These are phyloP conservation scores for Corymbia maculata DNA, from an alignment of 345 rosid genomes.

Conservation along the genomic window DNA sequence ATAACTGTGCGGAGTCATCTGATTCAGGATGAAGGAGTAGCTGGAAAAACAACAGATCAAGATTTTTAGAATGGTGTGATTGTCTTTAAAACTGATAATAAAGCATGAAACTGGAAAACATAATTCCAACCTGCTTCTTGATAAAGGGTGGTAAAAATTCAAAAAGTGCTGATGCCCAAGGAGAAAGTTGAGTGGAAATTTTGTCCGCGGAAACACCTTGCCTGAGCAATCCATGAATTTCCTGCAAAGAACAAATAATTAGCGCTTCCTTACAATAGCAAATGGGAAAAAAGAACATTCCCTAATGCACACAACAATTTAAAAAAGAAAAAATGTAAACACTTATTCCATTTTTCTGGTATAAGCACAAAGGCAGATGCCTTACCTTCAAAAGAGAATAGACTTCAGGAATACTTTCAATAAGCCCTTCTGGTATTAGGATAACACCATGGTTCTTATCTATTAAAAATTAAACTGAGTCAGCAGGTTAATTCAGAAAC, in stretches of 20 bases:
- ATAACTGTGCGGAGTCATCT: constrained; percentile 97
- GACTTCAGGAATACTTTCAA: constrained; percentile 97
- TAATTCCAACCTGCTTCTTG: constrained; percentile 63
- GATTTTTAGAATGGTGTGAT: not conserved
- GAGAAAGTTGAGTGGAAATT: constrained; percentile 87
- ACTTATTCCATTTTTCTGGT: not conserved
- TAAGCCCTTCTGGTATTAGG: constrained; percentile 94
- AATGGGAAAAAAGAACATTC: not conserved
- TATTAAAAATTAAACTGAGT: constrained; percentile 16
- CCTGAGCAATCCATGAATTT: constrained; percentile 70
- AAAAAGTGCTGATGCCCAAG: constrained; percentile 96
- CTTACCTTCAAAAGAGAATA: constrained; percentile 87
- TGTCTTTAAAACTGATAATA: not conserved
- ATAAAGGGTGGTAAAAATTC: constrained; percentile 89
- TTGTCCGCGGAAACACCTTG: constrained; percentile 61
- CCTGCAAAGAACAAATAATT: constrained; percentile 27
- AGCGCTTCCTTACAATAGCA: not conserved
- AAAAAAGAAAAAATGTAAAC: not conserved
- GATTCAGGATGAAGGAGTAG: constrained; percentile 92
- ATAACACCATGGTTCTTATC: constrained; percentile 96
- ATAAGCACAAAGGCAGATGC: not conserved
- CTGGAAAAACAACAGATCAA: constrained; percentile 29
- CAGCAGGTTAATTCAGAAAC: constrained; percentile 7
- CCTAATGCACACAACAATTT: not conserved
- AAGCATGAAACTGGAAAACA: not conserved